Conservation (phyloP, 2,329 filamentous ascomycete genomes). For the Penicillium rolfsii region DNA sequence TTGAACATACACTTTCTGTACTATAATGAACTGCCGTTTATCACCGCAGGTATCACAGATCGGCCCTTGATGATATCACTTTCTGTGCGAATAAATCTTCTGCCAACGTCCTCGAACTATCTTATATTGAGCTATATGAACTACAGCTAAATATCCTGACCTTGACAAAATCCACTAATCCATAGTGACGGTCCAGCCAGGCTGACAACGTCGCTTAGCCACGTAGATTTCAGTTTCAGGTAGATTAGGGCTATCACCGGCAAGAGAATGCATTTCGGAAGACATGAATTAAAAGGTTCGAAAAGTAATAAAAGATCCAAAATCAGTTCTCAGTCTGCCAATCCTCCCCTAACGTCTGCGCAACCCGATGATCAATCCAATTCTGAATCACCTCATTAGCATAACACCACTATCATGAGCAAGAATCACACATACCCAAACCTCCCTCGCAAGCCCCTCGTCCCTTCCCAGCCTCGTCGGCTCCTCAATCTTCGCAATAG, state of each 20-base stretch:
- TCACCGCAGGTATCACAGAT: neutral
- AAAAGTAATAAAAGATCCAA: neutral
- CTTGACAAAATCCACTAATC: too few relatives aligned
- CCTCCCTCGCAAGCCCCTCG: slow-evolving; percentile 33
- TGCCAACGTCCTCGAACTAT: neutral
- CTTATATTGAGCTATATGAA: too few relatives aligned
- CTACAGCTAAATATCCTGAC: too few relatives aligned
- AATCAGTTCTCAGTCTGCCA: slow-evolving; percentile 13
- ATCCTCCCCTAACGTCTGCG: slow-evolving; percentile 17
- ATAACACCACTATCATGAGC: neutral
- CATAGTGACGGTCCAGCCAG: too few relatives aligned
- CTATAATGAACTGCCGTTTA: neutral
- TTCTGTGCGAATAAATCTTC: neutral
- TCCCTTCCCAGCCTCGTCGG: slow-evolving; percentile 34
- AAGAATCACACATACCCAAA: slow-evolving; percentile 34
- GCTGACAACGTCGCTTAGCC: too few relatives aligned
- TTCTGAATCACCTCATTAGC: slow-evolving; percentile 16
- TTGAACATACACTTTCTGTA: slow-evolving; percentile 5
- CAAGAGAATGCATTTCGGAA: too few relatives aligned
- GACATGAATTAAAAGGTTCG: too few relatives aligned
- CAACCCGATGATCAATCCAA: slow-evolving; percentile 27
- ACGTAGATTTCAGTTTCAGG: too few relatives aligned
- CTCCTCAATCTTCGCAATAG: slow-evolving; percentile 36
- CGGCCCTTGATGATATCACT: neutral
- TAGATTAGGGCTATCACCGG: too few relatives aligned